Evolutionary conservation across 1,284 basidiomycete species (phyloP).

Genomic region (Dichomitus squalens): DNA sequence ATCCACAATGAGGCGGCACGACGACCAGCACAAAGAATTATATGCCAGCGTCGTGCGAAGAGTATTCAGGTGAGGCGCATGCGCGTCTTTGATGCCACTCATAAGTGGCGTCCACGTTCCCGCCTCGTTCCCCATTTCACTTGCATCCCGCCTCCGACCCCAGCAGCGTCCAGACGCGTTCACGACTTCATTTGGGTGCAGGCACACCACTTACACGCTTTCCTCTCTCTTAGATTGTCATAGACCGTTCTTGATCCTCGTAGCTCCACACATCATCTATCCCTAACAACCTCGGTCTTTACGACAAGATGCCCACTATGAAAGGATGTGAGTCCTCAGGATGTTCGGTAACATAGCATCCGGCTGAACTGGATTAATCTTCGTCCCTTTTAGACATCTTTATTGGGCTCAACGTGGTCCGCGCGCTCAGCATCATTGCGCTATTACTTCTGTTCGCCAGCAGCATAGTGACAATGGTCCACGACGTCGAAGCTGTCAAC

Average conservation of each 20-base stretch:
- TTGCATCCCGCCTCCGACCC: neutral
- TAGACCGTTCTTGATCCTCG: neutral
- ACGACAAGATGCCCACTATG: constrained; percentile 10
- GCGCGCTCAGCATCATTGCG: constrained; percentile 77
- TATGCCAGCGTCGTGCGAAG: constrained; percentile 3
- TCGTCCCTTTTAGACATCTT: constrained; percentile 56
- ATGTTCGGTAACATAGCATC: neutral
- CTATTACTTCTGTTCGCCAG: constrained; percentile 80
- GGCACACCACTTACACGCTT: constrained; percentile 12
- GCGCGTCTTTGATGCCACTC: constrained; percentile 7
- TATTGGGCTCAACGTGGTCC: constrained; percentile 78
- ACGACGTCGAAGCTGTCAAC: constrained; percentile 80
- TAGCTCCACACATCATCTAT: neutral
- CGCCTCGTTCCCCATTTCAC: constrained; percentile 11
- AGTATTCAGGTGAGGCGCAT: neutral
- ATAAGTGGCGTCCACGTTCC: constrained; percentile 7
- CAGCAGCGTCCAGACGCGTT: constrained; percentile 2
- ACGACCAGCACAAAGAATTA: constrained; percentile 9
- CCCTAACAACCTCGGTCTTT: neutral
- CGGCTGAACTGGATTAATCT: neutral
- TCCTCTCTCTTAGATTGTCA: constrained; percentile 7
- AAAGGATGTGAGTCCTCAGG: constrained; percentile 13
- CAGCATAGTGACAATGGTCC: constrained; percentile 80
- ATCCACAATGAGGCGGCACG: constrained; percentile 1
- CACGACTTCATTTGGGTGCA: constrained; percentile 15